Evolutionary conservation across 805 yeast species (phyloP).

Genomic region (Ogataea sp.): DNA sequence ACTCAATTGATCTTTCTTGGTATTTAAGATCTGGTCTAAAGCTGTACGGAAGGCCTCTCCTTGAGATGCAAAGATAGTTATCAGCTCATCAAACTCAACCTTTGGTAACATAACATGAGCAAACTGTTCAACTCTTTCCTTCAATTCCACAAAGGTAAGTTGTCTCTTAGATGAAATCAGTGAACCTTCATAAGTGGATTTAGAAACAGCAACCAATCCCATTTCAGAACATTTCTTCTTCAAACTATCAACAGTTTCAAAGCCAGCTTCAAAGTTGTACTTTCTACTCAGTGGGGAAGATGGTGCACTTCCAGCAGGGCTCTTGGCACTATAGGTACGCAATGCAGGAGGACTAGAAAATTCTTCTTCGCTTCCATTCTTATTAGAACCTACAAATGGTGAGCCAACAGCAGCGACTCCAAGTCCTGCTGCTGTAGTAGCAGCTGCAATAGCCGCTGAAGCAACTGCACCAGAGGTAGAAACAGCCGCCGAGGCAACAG

Average conservation of each 20-base stretch:
- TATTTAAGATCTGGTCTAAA: conserved; percentile 4
- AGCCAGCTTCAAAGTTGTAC: conserved; percentile 6
- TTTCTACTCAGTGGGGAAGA: neutral
- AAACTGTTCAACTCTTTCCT: conserved; percentile 17
- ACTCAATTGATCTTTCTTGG: conserved; percentile 13
- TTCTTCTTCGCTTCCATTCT: neutral
- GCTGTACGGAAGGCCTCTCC: conserved; percentile 11
- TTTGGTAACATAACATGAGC: conserved; percentile 15
- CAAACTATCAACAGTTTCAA: conserved; percentile 16
- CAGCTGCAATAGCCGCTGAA: neutral
- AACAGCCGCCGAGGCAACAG: neutral
- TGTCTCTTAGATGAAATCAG: conserved; percentile 20
- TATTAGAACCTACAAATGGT: no score
- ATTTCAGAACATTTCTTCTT: conserved; percentile 16
- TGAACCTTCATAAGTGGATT: conserved; percentile 18
- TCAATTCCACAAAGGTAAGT: conserved; percentile 16
- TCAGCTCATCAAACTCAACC: conserved; percentile 12
- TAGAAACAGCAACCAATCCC: conserved; percentile 19
- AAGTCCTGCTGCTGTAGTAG: neutral
- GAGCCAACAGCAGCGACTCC: neutral
- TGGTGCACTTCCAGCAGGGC: neutral
- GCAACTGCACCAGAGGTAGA: neutral
- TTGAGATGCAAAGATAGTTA: conserved; percentile 10
- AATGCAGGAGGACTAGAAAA: neutral
- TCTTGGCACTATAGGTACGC: neutral